Percentiles rank a stretch among this genome's conserved stretches.
These are phyloP conservation scores for Xylariaceae sp. DNA, from an alignment of 2,329 filamentous ascomycete genomes.

Conservation along the genomic window DNA sequence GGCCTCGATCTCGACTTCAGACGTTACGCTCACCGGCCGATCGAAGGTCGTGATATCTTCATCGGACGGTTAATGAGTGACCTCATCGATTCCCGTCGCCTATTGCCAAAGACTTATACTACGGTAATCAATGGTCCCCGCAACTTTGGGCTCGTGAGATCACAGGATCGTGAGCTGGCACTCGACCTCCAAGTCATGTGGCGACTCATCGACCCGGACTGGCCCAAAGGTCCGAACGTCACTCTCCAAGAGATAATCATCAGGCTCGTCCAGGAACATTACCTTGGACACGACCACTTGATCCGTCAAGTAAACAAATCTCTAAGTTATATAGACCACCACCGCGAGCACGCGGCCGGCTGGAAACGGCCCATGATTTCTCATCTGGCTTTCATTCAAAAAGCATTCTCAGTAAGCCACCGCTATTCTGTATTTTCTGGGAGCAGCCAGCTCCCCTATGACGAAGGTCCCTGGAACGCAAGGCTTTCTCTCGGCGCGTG, in stretches of 20 bases:
- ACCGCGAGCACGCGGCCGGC: background rate
- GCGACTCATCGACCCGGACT: constrained; percentile 25
- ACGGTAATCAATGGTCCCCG: background rate
- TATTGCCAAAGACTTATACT: constrained; percentile 15
- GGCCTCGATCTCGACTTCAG: constrained; percentile 30
- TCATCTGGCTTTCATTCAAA: constrained; percentile 17
- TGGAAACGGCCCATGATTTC: constrained; percentile 23
- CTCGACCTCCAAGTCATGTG: constrained; percentile 27
- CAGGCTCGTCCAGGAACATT: constrained; percentile 7
- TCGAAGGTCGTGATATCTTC: constrained; percentile 31
- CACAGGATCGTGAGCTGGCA: constrained; percentile 22
- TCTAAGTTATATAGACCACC: background rate
- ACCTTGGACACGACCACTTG: constrained; percentile 8
- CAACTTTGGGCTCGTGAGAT: constrained; percentile 20
- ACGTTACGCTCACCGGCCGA: constrained; percentile 31
- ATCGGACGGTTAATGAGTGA: constrained; percentile 31
- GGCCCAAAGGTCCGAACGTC: background rate
- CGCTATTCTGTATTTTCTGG: constrained; percentile 22
- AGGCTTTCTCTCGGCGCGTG: constrained; percentile 17
- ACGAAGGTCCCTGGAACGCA: constrained; percentile 41
- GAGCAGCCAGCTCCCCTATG: constrained; percentile 21
- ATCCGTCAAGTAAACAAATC: constrained; percentile 2
- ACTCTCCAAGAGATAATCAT: constrained; percentile 5
- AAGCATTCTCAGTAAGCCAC: constrained; percentile 12
- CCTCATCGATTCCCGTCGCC: constrained; percentile 24